Evolutionary conservation across 2,329 filamentous ascomycete species (phyloP), one percentile per base, ranked within the genome.

Genomic region (Talaromyces sp.): DNA sequence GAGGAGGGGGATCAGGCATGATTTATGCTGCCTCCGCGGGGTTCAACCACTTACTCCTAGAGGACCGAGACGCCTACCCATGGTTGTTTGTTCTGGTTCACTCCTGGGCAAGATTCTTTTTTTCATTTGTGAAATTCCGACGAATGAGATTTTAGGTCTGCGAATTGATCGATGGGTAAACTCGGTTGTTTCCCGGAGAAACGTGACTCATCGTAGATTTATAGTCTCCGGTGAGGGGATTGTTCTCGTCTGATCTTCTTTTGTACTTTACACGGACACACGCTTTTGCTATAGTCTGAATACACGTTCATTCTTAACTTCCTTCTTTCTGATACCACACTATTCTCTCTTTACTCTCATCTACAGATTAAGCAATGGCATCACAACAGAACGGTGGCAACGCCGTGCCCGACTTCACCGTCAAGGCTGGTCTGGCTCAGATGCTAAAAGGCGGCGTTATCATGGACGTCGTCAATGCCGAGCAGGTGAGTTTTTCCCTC

Each of bases 401-500:
- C 68, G 67, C 73, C 69, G 72, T 75, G 67, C 34, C 62, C 70
- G 84, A 87, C 79, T 96, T 97, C 80, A 89, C 89, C 71, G 89
- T 97, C 85, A 99, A 99, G 86, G 91, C 92, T 63, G 95, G 94
- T 67, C 85, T 99, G 70, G 95, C 95, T 27, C 91, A 96, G 80
- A 99, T 99, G 95, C 84, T 98, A 81, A 97, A 98, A 85, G 95
- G 95, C 77, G 95, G 95, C 74, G 95, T 99, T 70, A 99, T 99
- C 81, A 99, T 99, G 95, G 95, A 99, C 80, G 95, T 98, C 66
- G 92, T 96, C 69, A 92, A 94, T 78, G 91, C 93, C 29, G 91
- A 92, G 76, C 93, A 91, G 83, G 88, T 88, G 77, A 65, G 72
- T 56, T 22, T 13, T 56, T 43, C n/a, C 36, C 25, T 36, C 3